These are phyloP conservation scores for Beauveria brongniartii DNA, from an alignment of 2,329 filamentous ascomycete genomes.

Conservation along the genomic window DNA sequence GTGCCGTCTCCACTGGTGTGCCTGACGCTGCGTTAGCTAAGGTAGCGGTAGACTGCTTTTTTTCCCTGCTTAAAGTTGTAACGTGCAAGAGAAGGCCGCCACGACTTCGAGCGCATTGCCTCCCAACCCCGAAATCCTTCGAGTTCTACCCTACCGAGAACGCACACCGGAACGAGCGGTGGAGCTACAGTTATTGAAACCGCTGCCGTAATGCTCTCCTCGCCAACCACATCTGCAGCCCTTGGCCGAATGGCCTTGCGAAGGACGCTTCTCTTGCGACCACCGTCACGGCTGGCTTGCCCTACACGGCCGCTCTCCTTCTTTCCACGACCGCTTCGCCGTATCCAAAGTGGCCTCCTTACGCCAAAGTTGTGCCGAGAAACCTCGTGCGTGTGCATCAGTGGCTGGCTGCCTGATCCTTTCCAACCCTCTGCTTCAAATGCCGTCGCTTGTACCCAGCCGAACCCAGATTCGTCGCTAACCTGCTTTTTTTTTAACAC, in stretches of 20 bases:
- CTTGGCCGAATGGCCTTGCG: background rate
- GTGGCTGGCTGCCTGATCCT: background rate
- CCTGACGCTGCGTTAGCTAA: background rate
- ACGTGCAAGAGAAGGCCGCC: background rate
- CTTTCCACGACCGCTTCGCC: background rate
- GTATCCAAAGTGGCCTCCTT: background rate
- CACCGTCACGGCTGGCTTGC: background rate
- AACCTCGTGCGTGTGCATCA: background rate
- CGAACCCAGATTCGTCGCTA: background rate
- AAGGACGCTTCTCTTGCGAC: background rate
- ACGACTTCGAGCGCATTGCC: background rate
- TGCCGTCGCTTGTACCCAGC: background rate
- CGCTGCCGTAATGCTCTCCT: background rate
- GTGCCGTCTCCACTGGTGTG: background rate
- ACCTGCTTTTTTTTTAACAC: background rate
- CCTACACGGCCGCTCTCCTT: background rate
- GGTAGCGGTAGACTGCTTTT: background rate
- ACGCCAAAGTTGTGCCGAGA: background rate
- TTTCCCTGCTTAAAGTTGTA: background rate
- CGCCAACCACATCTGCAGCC: background rate
- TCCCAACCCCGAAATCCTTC: background rate
- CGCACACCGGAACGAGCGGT: background rate
- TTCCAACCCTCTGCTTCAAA: background rate
- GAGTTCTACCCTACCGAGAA: background rate
- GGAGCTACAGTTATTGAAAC: background rate